Conservation (phyloP, 345 rosid genomes). For the Hibiscus tridactylites region DNA sequence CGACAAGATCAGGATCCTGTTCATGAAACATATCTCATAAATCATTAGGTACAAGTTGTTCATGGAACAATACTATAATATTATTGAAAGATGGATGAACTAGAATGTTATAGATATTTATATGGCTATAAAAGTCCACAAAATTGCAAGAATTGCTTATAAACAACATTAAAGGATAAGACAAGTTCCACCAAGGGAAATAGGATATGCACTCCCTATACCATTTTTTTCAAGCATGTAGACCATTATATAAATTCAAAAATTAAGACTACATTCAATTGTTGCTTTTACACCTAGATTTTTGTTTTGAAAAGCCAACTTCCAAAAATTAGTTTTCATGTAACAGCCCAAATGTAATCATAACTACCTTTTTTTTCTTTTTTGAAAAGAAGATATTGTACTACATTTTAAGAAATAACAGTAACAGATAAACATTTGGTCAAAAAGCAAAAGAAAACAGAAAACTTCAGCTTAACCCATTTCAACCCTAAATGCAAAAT, state of each 20-base stretch:
- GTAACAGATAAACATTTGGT: no score
- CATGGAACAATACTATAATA: slow-evolving; percentile 2
- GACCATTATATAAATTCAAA: neutral
- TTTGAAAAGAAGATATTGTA: no score
- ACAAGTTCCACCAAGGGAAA: neutral
- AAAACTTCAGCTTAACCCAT: no score
- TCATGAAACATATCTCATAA: neutral
- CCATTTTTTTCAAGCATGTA: neutral
- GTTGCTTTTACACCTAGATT: neutral
- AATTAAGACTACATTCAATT: neutral
- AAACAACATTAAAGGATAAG: neutral
- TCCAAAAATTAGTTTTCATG: neutral
- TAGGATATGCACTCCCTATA: neutral
- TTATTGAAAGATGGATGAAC: neutral
- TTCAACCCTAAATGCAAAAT: no score
- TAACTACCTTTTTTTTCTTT: no score
- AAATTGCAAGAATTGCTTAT: neutral
- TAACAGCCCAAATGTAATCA: neutral
- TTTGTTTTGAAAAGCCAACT: neutral
- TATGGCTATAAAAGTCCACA: neutral
- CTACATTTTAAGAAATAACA: no score
- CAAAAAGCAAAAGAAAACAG: no score
- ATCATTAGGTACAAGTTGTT: neutral
- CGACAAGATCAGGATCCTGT: slow-evolving; percentile 84
- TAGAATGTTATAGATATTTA: neutral